These are phyloP conservation scores for Pythium periplocum DNA, from an alignment of 352 stramenopile species.

Conservation along the genomic window DNA sequence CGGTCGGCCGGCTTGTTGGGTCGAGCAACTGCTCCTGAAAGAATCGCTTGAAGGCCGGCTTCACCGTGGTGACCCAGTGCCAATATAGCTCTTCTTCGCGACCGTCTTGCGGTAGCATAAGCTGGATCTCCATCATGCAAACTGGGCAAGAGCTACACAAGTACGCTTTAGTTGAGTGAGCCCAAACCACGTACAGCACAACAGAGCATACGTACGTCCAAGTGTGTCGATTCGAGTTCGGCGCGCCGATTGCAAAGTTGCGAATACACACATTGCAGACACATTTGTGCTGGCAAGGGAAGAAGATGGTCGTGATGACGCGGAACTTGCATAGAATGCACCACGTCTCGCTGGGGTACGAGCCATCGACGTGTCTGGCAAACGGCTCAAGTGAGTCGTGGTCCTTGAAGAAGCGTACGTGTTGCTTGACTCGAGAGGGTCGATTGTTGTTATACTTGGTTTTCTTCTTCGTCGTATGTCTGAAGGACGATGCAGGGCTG, in stretches of 20 bases:
- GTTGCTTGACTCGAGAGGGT: conserved; percentile 29
- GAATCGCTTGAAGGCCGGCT: too few species aligned
- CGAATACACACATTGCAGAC: conserved; percentile 52
- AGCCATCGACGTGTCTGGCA: conserved; percentile 33
- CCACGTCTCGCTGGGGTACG: conserved; percentile 27
- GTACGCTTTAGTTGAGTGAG: too few species aligned
- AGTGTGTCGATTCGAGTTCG: conserved; percentile 13
- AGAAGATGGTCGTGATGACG: conserved; percentile 38
- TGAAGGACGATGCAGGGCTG: too few species aligned
- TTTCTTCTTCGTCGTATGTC: too few species aligned
- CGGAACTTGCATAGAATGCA: conserved; percentile 42
- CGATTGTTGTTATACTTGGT: too few species aligned
- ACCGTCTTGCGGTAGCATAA: conserved; percentile 48
- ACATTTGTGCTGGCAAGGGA: conserved; percentile 64
- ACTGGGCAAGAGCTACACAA: conserved; percentile 43
- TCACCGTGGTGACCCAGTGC: conserved; percentile 27
- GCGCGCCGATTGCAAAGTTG: conserved; percentile 29
- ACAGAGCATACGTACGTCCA: conserved; percentile 28
- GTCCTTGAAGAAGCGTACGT: conserved; percentile 39
- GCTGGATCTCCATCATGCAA: conserved; percentile 51
- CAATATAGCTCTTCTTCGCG: conserved; percentile 61
- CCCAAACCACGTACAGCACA: background rate
- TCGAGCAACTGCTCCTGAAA: too few species aligned
- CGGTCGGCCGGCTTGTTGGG: too few species aligned
- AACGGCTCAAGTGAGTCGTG: conserved; percentile 47